Conservation (phyloP, 108 stramenopile genomes). For the Cyclotella sp. region DNA sequence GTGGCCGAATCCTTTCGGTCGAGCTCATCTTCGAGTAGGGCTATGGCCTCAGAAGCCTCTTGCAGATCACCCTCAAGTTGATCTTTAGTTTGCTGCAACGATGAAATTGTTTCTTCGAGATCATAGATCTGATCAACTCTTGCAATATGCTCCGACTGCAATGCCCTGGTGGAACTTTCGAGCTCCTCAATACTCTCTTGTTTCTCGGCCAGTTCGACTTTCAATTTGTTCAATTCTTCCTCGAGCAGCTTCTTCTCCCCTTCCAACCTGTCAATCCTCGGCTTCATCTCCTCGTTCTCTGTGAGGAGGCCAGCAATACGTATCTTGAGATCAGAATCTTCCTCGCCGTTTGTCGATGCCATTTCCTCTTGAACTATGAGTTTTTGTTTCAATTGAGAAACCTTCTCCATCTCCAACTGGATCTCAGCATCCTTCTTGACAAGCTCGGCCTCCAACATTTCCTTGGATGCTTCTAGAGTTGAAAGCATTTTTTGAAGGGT, state of each 20-base stretch:
- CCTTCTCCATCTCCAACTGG: slow-evolving; percentile 8
- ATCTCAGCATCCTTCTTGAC: slow-evolving; percentile 6
- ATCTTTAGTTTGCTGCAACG: slow-evolving; percentile 31
- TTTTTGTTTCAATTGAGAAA: slow-evolving; percentile 8
- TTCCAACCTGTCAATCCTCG: slow-evolving; percentile 29
- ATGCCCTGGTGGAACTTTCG: neutral
- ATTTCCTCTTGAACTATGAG: slow-evolving; percentile 4
- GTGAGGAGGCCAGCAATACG: neutral
- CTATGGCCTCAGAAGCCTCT: slow-evolving; percentile 36
- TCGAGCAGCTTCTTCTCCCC: slow-evolving; percentile 11
- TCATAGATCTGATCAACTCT: slow-evolving; percentile 22
- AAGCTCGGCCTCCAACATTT: neutral
- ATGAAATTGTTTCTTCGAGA: slow-evolving; percentile 30
- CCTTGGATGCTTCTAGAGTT: slow-evolving; percentile 9
- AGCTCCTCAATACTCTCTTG: neutral
- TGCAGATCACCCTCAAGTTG: slow-evolving; percentile 21
- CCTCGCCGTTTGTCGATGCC: neutral
- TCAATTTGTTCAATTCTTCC: slow-evolving; percentile 4
- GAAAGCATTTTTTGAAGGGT: slow-evolving; percentile 24
- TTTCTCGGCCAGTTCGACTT: slow-evolving; percentile 4
- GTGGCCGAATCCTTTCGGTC: slow-evolving; percentile 36
- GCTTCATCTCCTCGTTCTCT: slow-evolving; percentile 17
- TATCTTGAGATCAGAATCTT: slow-evolving; percentile 1
- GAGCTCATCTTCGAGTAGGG: slow-evolving; percentile 45
- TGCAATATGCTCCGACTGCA: slow-evolving; percentile 20